Conservation (phyloP, 306 rosid species). For the Lagenaria siceraria region DNA sequence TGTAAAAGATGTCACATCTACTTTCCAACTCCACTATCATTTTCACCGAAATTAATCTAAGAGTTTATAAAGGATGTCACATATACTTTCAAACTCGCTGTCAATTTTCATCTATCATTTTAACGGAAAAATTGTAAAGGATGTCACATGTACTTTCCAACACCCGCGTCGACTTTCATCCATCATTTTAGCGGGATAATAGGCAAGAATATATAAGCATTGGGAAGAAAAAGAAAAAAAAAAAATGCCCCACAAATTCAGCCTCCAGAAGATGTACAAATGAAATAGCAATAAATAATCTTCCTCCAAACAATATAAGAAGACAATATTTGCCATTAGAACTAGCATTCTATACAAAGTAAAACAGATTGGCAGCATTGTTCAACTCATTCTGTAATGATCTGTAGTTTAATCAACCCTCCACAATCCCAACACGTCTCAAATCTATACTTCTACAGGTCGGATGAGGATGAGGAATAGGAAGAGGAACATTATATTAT, state of each 20-base stretch:
- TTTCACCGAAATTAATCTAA: no score
- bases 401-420: slow-evolving; percentile 1
- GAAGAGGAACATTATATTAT: neutral
- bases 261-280: neutral
- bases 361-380: neutral
- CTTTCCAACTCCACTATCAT: no score
- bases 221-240: no score
- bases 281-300: neutral
- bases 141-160: no score
- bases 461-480: neutral
- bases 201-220: no score
- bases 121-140: no score
- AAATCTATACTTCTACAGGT: neutral
- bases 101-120: no score
- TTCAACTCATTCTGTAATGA: neutral
- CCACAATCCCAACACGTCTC: neutral
- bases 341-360: slow-evolving; percentile 1
- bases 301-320: neutral
- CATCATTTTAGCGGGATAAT: no score
- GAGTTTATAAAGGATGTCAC: no score
- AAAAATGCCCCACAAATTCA: neutral
- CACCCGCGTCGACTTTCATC: no score
- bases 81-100: no score
- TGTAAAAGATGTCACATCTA: no score
- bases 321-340: neutral